Base-by-base conservation (phyloP, 495 filamentous ascomycete genomes). In the Neurospora tetraspora region DNA sequence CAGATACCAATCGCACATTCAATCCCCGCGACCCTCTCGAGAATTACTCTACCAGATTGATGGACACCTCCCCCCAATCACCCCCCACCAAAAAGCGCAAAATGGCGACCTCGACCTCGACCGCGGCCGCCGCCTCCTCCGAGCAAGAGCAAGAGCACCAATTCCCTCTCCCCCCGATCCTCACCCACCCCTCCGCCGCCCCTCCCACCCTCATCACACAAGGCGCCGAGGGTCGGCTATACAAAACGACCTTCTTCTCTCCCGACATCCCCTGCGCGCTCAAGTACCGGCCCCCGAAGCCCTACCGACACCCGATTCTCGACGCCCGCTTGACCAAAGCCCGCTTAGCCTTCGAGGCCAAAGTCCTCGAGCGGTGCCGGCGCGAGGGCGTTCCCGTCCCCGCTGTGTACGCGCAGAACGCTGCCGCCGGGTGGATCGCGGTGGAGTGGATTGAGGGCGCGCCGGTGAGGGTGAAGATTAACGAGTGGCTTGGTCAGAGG, bases 211-310 rank as follows among this genome's bases (percentile, higher is more conserved):
- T 96, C 77, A 87, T 98, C 73, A 88, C 91, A 43, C 96, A 98
- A 86, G 96, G 96, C 83, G 96, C 96, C 81, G 96, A 99, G 88
- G 93, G 92, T 68, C 93, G 94, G 77, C 86, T 99, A 79, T 98
- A 94, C 91, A 88, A 88, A 76, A 95, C 94, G 10, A 89, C 87
- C 75, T 94, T 92, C 83, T 92, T 97, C 76, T 77, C 85, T 16
- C 88, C 93, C 72, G 75, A 82, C 72, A 86, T 87, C 65, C 89
- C 91, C 16, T 92, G 89, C 77, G 93, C 94, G 0, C 90, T 98
- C 72, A 99, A 99, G 84, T 89, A 96, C 87, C 94, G 96, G 14
- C 96, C 96, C 6, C 86, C 91, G 36, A 99, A 99, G 82, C 88
- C 92, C 34, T 99, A 96, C 86, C 91, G 96, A 0, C 96, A 99